Evolutionary conservation across 192 early-diverging fungal genomes (phyloP), one percentile per base, ranked within the genome.

Genomic region (Linnemannia zychae): DNA sequence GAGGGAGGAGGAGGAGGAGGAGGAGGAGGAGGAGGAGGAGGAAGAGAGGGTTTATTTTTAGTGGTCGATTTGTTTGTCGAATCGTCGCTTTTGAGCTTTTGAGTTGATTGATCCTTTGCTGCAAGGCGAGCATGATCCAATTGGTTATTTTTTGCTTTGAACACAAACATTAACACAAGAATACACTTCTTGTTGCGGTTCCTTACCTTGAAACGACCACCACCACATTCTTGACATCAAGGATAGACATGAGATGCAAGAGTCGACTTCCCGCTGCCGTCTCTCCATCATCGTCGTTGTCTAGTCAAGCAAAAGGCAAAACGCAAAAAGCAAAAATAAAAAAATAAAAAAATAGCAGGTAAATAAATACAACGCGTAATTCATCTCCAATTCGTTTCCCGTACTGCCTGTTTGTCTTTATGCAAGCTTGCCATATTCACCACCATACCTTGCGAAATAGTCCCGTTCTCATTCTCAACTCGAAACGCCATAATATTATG

Each of bases 201-300:
- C 24, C 24, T 60, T 72, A 85, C 82, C 87, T 78, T 38, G 87
- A 86, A 22, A 99, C 97, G 3, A 98, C 92, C 6, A 97, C 97
- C 12, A 97, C 86, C 0, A 95, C 92, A 84, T 97, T 93, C 50
- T 89, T 87, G 9, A 91, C 91, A 11, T 94, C 92, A 36, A 95
- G 75, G 18, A 95, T 87, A 75, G 97, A 92, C 82, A 99, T 84
- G 76, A 99, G 86, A 88, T 98, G 96, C 16, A 92, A 86, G 67
- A 99, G 86, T 40, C 97, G 87, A 76, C 93, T 92, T 18, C 98
- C 98, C 7, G 98, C 98, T 3, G 97, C 97, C 3, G 94, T 95
- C 88, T 99, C 98, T 24, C 98, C 98, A 67, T 99, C 97, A 84
- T 99, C 98, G 83, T 99, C 98, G 78, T 95, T 95, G 70, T 96